Percentiles rank a stretch among this genome's conserved stretches.
Evolutionary conservation across 441 rosid genomes (phyloP).

Genomic region (Erysimum cheiri): DNA sequence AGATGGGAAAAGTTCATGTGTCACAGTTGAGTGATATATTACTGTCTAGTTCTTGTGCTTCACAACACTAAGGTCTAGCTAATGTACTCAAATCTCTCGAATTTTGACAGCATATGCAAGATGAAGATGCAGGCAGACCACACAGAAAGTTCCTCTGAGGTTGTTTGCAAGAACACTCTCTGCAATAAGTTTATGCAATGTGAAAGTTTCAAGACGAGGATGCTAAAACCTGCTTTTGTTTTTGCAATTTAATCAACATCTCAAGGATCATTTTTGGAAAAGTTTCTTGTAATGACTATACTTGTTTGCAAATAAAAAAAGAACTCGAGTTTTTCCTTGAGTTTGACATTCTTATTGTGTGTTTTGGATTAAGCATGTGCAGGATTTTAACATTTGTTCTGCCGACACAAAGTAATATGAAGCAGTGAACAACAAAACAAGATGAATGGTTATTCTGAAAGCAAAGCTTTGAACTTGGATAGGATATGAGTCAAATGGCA

Average conservation of each 20-base stretch:
- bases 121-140: slow-evolving; percentile 83
- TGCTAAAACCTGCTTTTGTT: neutral
- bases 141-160: slow-evolving; percentile 71
- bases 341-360: neutral
- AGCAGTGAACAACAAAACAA: neutral
- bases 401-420: neutral
- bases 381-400: neutral
- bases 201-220: slow-evolving; percentile 14
- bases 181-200: slow-evolving; percentile 22
- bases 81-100: neutral
- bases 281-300: slow-evolving; percentile 27
- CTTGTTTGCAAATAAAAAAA: slow-evolving; percentile 17
- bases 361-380: neutral
- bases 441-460: neutral
- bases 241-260: slow-evolving; percentile 29
- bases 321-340: slow-evolving; percentile 7
- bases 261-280: slow-evolving; percentile 21
- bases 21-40: neutral
- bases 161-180: slow-evolving; percentile 18
- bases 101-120: slow-evolving; percentile 74
- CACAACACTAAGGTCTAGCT: neutral
- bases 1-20: neutral
- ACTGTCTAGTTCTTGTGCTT: slow-evolving; percentile 1
- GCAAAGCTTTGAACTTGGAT: slow-evolving; percentile 1
- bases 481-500: neutral